Evolutionary conservation across 768 basidiomycete genomes (phyloP).

Genomic region (Jaapia argillacea): DNA sequence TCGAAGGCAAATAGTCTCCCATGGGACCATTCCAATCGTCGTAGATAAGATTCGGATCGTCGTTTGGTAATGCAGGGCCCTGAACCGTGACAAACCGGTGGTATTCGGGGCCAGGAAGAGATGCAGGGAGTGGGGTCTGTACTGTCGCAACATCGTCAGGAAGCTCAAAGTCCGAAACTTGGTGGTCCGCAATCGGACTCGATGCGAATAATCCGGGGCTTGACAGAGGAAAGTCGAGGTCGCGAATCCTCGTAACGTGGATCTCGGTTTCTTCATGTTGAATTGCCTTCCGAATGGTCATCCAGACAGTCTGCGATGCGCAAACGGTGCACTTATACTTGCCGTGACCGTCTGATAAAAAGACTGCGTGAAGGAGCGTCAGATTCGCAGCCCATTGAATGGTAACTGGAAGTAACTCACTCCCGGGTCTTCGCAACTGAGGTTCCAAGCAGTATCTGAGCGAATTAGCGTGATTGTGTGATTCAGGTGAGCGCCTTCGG

Average conservation of each 20-base stretch:
- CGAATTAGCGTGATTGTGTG: too few relatives aligned
- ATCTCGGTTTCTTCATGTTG: not conserved
- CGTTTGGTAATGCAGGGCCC: conserved; percentile 5
- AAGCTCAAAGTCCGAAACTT: not conserved
- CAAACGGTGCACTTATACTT: not conserved
- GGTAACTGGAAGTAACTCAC: too few relatives aligned
- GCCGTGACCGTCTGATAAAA: too few relatives aligned
- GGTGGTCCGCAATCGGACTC: not conserved
- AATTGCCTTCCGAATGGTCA: not conserved
- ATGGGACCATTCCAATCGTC: conserved; percentile 7
- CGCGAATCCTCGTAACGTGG: not conserved
- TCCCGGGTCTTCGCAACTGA: too few relatives aligned
- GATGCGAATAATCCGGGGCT: not conserved
- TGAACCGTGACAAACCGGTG: conserved; percentile 1
- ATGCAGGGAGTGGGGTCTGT: too few relatives aligned
- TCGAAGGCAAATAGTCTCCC: not conserved
- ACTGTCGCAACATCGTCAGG: not conserved
- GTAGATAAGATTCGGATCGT: conserved; percentile 5
- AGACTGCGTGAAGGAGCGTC: too few relatives aligned
- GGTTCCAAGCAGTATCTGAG: too few relatives aligned
- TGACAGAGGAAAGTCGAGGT: not conserved
- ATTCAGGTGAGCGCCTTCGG: too few relatives aligned
- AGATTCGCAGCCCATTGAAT: too few relatives aligned
- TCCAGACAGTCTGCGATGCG: not conserved
- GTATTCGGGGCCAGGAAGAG: not conserved